Evolutionary conservation across 2,329 filamentous ascomycete genomes (phyloP).

Genomic region (Lecanicillium sp.): DNA sequence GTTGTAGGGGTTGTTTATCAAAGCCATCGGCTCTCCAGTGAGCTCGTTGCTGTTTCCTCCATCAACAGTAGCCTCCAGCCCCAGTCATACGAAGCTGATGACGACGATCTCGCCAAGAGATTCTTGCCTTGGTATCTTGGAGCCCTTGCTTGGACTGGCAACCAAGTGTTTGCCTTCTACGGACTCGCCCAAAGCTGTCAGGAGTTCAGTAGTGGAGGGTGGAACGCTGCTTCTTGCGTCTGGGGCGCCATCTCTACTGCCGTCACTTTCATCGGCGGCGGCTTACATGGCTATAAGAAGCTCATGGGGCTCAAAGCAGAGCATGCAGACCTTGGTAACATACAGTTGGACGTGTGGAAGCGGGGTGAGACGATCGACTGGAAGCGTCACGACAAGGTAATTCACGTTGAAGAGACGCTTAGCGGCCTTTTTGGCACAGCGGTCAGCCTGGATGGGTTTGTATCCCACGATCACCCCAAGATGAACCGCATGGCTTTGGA

Average conservation of each 20-base stretch:
- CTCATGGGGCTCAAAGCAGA: no score
- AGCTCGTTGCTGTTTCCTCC: no score
- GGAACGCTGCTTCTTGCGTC: background rate
- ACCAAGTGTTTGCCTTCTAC: conserved; percentile 1
- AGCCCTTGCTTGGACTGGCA: background rate
- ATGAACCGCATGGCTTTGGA: background rate
- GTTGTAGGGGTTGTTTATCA: no score
- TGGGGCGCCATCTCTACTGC: conserved; percentile 1
- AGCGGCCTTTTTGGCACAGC: background rate
- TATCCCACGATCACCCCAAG: conserved; percentile 1
- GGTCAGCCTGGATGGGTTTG: background rate
- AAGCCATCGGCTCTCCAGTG: no score
- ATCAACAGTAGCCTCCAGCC: no score
- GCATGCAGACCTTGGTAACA: no score
- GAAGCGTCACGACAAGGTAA: background rate
- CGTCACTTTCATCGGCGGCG: background rate
- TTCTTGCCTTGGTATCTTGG: conserved; percentile 1
- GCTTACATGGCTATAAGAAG: background rate
- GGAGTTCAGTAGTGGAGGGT: background rate
- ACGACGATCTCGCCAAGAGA: background rate
- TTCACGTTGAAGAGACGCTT: background rate
- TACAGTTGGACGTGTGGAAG: background rate
- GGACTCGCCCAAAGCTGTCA: background rate
- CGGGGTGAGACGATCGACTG: background rate
- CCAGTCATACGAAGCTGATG: background rate